phyloP scores from a whole-genome alignment of 495 filamentous ascomycete species.

The Penicillium bialowiezense region DNA sequence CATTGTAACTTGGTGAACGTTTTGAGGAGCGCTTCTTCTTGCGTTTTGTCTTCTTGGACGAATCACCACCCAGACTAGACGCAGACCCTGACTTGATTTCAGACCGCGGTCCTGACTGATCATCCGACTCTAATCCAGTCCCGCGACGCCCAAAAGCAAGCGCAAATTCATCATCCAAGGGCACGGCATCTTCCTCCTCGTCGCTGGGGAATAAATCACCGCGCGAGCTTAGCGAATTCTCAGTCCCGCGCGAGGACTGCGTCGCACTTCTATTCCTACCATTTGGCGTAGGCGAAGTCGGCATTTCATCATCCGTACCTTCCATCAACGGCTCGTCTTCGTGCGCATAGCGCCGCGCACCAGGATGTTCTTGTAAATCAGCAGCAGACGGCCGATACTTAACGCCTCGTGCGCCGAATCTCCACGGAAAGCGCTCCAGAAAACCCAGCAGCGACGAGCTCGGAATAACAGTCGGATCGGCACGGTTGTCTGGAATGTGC shows the following conservation, averaged over 20 bases:
- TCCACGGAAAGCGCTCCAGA: constrained; percentile 78
- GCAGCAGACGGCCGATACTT: constrained; percentile 90
- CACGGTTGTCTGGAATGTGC: constrained; percentile 52
- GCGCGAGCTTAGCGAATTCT: constrained; percentile 87
- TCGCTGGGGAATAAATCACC: constrained; percentile 94
- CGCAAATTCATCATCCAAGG: constrained; percentile 89
- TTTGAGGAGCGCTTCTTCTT: constrained; percentile 29
- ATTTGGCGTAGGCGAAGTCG: constrained; percentile 33
- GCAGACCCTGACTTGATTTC: constrained; percentile 58
- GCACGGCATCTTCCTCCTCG: constrained; percentile 88
- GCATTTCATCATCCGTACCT: constrained; percentile 45
- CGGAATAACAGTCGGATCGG: constrained; percentile 89
- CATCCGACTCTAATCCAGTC: constrained; percentile 60
- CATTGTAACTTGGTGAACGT: constrained; percentile 16
- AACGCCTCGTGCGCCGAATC: constrained; percentile 72
- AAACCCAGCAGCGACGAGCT: constrained; percentile 85
- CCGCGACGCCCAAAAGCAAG: constrained; percentile 68
- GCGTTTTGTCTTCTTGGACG: constrained; percentile 42
- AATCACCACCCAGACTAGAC: constrained; percentile 50
- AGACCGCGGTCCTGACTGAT: constrained; percentile 68
- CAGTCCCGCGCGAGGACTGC: constrained; percentile 73
- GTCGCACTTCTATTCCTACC: constrained; percentile 74
- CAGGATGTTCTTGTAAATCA: constrained; percentile 86
- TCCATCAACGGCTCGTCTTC: constrained; percentile 76
- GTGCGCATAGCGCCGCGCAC: constrained; percentile 40